These are phyloP conservation scores for Ganoderma sinense DNA, from an alignment of 1,284 basidiomycete genomes.

Conservation along the genomic window DNA sequence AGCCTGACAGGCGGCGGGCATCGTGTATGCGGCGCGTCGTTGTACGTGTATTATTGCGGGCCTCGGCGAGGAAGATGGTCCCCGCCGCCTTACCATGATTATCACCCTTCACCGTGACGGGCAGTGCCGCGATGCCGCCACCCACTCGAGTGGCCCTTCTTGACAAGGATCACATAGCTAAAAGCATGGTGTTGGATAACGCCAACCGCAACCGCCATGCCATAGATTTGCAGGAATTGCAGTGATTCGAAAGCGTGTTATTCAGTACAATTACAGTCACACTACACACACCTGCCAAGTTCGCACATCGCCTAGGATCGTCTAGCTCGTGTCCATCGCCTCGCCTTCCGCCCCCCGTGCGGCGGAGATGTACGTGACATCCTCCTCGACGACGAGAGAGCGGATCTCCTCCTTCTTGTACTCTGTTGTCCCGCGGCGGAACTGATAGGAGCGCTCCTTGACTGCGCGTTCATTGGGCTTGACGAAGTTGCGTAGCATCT, in stretches of 20 bases:
- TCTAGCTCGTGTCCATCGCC: conserved; percentile 71
- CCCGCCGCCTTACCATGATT: neutral
- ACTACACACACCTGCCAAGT: conserved; percentile 16
- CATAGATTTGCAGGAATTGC: neutral
- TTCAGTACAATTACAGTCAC: conserved; percentile 29
- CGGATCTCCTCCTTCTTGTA: conserved; percentile 85
- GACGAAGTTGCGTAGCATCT: conserved; percentile 91
- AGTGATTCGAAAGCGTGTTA: conserved; percentile 12
- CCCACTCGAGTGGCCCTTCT: too few relatives aligned
- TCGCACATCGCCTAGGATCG: neutral
- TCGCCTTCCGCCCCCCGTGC: conserved; percentile 44
- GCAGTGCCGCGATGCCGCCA: neutral
- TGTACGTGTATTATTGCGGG: conserved; percentile 13
- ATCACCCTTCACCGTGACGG: neutral
- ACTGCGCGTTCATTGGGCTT: conserved; percentile 89
- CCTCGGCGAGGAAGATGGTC: neutral
- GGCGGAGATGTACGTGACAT: conserved; percentile 57
- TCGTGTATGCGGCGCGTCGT: conserved; percentile 2
- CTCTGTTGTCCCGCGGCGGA: conserved; percentile 88
- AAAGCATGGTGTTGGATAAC: neutral
- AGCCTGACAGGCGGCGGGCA: neutral
- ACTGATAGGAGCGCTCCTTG: conserved; percentile 88
- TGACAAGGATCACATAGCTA: neutral
- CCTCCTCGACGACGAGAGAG: conserved; percentile 76
- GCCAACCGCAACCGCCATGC: neutral